Evolutionary conservation across 768 basidiomycete species (phyloP).

Genomic region (Boletales sp.): DNA sequence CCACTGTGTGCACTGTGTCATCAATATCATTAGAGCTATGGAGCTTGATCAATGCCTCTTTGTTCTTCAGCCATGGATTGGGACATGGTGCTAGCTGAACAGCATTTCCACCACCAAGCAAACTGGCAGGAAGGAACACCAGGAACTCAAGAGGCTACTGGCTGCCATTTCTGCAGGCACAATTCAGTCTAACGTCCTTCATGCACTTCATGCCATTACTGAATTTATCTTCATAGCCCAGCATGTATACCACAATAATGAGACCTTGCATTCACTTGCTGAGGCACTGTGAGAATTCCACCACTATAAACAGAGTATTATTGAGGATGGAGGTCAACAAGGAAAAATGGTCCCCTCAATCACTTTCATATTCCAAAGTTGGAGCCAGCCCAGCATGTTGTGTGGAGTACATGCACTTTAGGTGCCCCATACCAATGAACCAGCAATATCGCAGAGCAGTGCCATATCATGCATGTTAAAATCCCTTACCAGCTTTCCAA

Average conservation of each 20-base stretch:
- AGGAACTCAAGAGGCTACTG: slow-evolving; percentile 6
- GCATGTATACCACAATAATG: not conserved
- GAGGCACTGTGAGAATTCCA: slow-evolving; percentile 8
- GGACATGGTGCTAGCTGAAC: slow-evolving; percentile 1
- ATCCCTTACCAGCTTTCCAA: not conserved
- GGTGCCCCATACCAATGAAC: slow-evolving; percentile 24
- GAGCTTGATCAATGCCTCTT: slow-evolving; percentile 28
- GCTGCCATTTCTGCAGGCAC: slow-evolving; percentile 1
- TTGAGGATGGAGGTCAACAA: not conserved
- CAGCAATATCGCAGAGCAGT: slow-evolving; percentile 10
- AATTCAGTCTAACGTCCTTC: slow-evolving; percentile 26
- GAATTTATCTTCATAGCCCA: slow-evolving; percentile 40
- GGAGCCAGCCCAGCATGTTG: slow-evolving; percentile 17
- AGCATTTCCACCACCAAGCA: slow-evolving; percentile 9
- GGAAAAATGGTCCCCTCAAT: slow-evolving; percentile 4
- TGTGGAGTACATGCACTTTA: slow-evolving; percentile 20
- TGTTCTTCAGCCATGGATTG: slow-evolving; percentile 15
- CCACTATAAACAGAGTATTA: slow-evolving; percentile 7
- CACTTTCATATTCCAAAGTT: slow-evolving; percentile 18
- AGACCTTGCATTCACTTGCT: not conserved
- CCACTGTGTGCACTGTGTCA: slow-evolving; percentile 9
- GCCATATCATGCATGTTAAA: slow-evolving; percentile 9
- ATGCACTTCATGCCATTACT: slow-evolving; percentile 31
- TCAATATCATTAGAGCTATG: slow-evolving; percentile 12
- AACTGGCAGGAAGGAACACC: not conserved